Evolutionary conservation across 805 yeast genomes (phyloP).

Genomic region (Lachancea nothofagi): DNA sequence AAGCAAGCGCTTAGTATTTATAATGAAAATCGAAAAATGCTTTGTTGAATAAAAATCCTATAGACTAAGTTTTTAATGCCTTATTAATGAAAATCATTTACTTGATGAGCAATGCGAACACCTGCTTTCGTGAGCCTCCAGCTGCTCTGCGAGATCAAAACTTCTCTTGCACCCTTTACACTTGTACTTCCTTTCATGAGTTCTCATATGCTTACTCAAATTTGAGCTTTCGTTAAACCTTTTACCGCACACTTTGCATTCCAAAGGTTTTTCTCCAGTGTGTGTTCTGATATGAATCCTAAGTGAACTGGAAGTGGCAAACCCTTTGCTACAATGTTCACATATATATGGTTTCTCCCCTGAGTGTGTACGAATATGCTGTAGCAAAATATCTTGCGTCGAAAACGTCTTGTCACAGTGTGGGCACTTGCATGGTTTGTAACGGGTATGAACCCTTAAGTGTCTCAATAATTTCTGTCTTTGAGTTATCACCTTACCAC

Average conservation of each 20-base stretch:
- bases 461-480: slow-evolving; percentile 84
- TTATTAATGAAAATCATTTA: not conserved
- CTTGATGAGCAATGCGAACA: slow-evolving; percentile 10
- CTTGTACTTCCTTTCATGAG: slow-evolving; percentile 52
- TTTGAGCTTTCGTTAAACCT: slow-evolving; percentile 86
- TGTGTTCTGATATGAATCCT: slow-evolving; percentile 82
- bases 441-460: slow-evolving; percentile 80
- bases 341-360: slow-evolving; percentile 88
- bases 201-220: slow-evolving; percentile 79
- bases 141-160: slow-evolving; percentile 42
- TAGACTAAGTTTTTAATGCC: slow-evolving; percentile 1
- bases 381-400: slow-evolving; percentile 68
- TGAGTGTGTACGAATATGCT: slow-evolving; percentile 78
- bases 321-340: slow-evolving; percentile 62
- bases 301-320: slow-evolving; percentile 77
- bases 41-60: no score
- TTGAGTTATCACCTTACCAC: slow-evolving; percentile 70
- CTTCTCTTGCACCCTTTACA: slow-evolving; percentile 50
- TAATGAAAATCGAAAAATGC: no score
- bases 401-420: slow-evolving; percentile 69
- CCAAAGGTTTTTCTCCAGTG: slow-evolving; percentile 84
- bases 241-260: slow-evolving; percentile 78
- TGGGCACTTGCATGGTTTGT: slow-evolving; percentile 70
- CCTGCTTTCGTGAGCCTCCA: slow-evolving; percentile 35
- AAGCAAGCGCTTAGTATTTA: not conserved